Base-by-base conservation (phyloP, 805 yeast species). In the Metschnikowia peoriensis region DNA sequence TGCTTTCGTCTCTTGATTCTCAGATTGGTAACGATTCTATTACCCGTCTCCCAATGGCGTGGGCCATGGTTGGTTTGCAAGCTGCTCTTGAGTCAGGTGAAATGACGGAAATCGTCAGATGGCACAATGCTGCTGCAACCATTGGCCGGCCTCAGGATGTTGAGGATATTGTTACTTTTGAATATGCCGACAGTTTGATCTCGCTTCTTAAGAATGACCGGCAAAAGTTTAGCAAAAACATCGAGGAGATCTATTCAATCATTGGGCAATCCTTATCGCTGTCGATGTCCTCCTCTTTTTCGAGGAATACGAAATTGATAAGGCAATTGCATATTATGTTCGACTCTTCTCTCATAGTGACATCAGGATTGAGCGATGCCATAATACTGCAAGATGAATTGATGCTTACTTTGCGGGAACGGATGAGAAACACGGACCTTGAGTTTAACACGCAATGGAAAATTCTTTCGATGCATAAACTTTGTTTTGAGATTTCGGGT, bases 31-130 rank as follows among this genome's bases (percentile, higher is more conserved):
- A 51, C 8, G 47, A 49, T 1, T 54, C 61, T 14, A 60, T 63
- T 12, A 42, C 49, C 15, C 46, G 45, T 1, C 66, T 78, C 11
- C 81, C 82, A 0, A 69, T 74, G 22, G 86, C 82, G 3, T 85
- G 89, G 85, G 69, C 84, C 2, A 70, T 79, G 52, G 77, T 86
- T 43, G 97, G 92, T 0, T 68, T 90, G 2, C 88, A 87, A 53
- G 86, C 96, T 0, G 81, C 96, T 0, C 81, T 89, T 60, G 75
- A 82, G 27, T 75, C 84, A 1, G 90, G 91, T 0, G 80, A 83
- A 39, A 59, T 79, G 38, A 63, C 65, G 0, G 75, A 76, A 11
- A 65, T 91, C 1, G 63, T 65, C 8, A 71, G 75, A 42, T 91
- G 97, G 97, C 67, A 83, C 1, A 61, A 70, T 15, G 67, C 76